Conservation (phyloP, 129 eudicot genomes). For the Escallonia rubra region DNA sequence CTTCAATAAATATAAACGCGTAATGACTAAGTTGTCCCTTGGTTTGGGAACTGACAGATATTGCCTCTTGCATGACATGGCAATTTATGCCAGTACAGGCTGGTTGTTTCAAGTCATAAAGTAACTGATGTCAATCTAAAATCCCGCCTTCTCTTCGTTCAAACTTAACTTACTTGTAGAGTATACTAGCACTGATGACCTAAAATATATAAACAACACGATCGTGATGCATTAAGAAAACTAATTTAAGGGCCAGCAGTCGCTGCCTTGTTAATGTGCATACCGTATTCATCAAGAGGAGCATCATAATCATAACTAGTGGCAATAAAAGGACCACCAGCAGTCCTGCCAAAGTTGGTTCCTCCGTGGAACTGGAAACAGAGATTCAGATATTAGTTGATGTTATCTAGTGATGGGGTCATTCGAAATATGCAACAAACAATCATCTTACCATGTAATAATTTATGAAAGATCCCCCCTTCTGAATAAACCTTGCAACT, state of each 20-base stretch:
- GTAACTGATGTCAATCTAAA: slow-evolving; percentile 8
- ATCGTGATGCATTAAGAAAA: neutral
- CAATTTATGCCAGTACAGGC: slow-evolving; percentile 1
- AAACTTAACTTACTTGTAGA: slow-evolving; percentile 19
- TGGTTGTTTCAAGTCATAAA: neutral
- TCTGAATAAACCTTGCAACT: slow-evolving; percentile 88
- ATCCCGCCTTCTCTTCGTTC: slow-evolving; percentile 14
- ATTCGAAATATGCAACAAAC: slow-evolving; percentile 1
- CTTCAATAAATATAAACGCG: neutral
- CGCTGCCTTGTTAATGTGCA: neutral
- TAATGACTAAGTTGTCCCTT: slow-evolving; percentile 7
- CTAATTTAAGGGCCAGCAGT: neutral
- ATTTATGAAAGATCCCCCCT: slow-evolving; percentile 86
- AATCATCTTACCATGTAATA: slow-evolving; percentile 74
- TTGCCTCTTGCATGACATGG: slow-evolving; percentile 12
- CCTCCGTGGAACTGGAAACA: slow-evolving; percentile 84
- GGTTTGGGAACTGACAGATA: slow-evolving; percentile 11
- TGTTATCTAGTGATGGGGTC: neutral
- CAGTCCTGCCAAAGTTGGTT: slow-evolving; percentile 92
- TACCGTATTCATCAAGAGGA: slow-evolving; percentile 99
- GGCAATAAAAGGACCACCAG: slow-evolving; percentile 98
- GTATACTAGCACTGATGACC: slow-evolving; percentile 10
- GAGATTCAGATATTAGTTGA: neutral
- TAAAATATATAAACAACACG: neutral
- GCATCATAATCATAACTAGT: slow-evolving; percentile 99